A percentile compares a stretch with the other conserved stretches of the same genome.
These are phyloP conservation scores for Thelonectria rubi DNA, from an alignment of 2,329 filamentous ascomycete species.

Conservation along the genomic window DNA sequence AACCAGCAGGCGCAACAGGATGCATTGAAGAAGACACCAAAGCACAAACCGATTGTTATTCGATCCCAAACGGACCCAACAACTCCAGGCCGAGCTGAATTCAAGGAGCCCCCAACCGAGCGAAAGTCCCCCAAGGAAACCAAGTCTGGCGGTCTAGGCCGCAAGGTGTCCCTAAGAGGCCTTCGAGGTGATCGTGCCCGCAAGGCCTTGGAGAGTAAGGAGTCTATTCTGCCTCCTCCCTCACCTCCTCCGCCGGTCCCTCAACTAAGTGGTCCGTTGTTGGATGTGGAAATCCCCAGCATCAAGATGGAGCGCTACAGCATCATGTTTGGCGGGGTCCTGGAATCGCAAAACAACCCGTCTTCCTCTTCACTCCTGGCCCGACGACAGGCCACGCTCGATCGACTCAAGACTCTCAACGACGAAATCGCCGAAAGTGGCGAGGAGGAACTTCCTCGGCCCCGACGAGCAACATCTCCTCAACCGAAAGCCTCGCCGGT, in stretches of 20 bases:
- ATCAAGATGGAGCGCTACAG: slow-evolving; percentile 89
- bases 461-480: slow-evolving; percentile 61
- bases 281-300: slow-evolving; percentile 83
- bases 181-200: slow-evolving; percentile 37
- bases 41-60: slow-evolving; percentile 55
- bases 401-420: slow-evolving; percentile 65
- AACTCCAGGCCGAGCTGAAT: slow-evolving; percentile 30
- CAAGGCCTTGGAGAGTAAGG: slow-evolving; percentile 30
- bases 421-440: slow-evolving; percentile 53
- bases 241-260: slow-evolving; percentile 31
- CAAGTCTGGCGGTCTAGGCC: slow-evolving; percentile 37
- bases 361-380: slow-evolving; percentile 55
- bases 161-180: slow-evolving; percentile 40
- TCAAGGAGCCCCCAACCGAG: slow-evolving; percentile 18
- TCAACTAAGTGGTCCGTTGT: slow-evolving; percentile 48
- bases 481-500: slow-evolving; percentile 54
- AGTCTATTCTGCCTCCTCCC: slow-evolving; percentile 22
- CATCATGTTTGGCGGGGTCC: slow-evolving; percentile 86
- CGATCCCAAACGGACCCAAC: slow-evolving; percentile 55
- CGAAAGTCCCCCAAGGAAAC: slow-evolving; percentile 14
- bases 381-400: slow-evolving; percentile 66
- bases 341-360: slow-evolving; percentile 56
- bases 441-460: slow-evolving; percentile 44
- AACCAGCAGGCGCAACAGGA: slow-evolving; percentile 22
- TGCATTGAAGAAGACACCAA: slow-evolving; percentile 37